Conservation (phyloP, 1,284 basidiomycete genomes). For the Cystobasidium slooffiae region DNA sequence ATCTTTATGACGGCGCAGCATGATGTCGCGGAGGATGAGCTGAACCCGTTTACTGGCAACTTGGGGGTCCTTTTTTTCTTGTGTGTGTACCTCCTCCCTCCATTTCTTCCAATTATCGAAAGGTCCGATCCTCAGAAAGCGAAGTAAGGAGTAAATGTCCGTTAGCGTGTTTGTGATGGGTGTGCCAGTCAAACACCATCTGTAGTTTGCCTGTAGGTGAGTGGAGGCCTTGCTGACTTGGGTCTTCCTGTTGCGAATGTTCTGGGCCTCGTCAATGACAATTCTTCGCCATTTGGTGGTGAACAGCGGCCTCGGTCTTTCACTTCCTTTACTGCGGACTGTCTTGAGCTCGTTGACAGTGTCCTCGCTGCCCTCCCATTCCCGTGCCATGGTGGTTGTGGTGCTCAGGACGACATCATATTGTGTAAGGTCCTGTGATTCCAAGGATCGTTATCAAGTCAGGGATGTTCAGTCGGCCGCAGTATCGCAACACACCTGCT, state of each 20-base stretch:
- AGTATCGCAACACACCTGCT: slow-evolving; percentile 13
- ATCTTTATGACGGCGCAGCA: slow-evolving; percentile 86
- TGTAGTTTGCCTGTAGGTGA: slow-evolving; percentile 76
- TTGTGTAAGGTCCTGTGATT: slow-evolving; percentile 9
- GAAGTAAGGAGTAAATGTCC: slow-evolving; percentile 84
- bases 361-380: slow-evolving; percentile 35
- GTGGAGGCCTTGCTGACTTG: slow-evolving; percentile 48
- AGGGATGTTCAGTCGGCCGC: too few species aligned
- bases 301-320: slow-evolving; percentile 49
- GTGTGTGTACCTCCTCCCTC: slow-evolving; percentile 53
- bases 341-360: slow-evolving; percentile 28
- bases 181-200: slow-evolving; percentile 82
- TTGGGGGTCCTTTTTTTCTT: slow-evolving; percentile 66
- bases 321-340: slow-evolving; percentile 47
- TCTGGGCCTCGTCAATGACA: slow-evolving; percentile 57
- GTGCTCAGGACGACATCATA: slow-evolving; percentile 55
- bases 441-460: neutral
- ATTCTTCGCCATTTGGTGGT: slow-evolving; percentile 69
- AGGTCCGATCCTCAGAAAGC: slow-evolving; percentile 78
- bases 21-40: slow-evolving; percentile 69
- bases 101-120: slow-evolving; percentile 48
- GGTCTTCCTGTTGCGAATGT: slow-evolving; percentile 61
- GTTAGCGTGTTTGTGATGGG: slow-evolving; percentile 61
- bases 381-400: slow-evolving; percentile 48
- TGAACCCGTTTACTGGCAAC: slow-evolving; percentile 62